Evolutionary conservation across 192 early-diverging fungal species (phyloP).

Genomic region (Coemansia sp.): DNA sequence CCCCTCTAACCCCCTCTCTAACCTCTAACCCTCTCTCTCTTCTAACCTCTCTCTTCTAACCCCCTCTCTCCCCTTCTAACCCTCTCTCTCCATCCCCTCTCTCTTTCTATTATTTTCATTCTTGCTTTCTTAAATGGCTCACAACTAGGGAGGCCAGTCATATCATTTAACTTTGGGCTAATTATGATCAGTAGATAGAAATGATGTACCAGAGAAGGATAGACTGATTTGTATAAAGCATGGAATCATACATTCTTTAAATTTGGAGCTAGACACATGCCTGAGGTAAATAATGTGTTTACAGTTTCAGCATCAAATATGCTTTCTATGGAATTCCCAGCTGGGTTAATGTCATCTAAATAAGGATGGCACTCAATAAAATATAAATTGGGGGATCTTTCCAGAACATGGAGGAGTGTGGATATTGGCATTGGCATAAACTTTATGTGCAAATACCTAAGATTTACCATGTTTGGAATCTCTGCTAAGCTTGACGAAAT

Average conservation of each 20-base stretch:
- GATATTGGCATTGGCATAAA: neutral
- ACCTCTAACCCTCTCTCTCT: no score
- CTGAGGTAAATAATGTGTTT: neutral
- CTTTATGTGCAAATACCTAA: neutral
- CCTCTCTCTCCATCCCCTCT: no score
- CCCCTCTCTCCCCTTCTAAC: no score
- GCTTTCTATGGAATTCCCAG: neutral
- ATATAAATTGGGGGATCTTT: neutral
- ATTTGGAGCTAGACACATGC: neutral
- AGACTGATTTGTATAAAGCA: neutral
- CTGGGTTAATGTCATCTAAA: neutral
- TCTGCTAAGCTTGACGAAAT: neutral
- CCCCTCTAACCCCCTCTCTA: no score
- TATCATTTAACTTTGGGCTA: neutral
- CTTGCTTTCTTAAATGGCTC: no score
- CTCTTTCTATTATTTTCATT: neutral
- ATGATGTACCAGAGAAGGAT: neutral
- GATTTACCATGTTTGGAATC: neutral
- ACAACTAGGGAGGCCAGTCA: neutral
- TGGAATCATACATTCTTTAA: neutral
- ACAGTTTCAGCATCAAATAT: neutral
- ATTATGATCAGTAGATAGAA: neutral
- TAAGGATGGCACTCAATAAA: neutral
- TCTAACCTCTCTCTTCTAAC: no score
- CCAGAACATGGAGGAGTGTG: neutral